Base-by-base conservation (phyloP, 2,329 filamentous ascomycete genomes). In the Colletotrichum magnum region DNA sequence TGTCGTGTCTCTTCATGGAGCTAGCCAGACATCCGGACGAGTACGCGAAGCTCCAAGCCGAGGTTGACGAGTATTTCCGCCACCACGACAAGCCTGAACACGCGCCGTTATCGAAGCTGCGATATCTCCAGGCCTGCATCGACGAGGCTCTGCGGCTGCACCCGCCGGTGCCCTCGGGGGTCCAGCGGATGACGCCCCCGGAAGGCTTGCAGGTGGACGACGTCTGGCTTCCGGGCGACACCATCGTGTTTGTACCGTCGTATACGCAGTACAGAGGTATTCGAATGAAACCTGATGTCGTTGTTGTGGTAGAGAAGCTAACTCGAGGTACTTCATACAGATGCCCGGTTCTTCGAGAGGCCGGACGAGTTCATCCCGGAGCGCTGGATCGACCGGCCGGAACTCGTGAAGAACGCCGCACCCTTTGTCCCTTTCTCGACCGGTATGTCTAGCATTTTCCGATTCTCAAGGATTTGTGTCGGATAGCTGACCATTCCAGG, bases 61-160 rank as follows among this genome's bases (percentile, higher is more conserved):
- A 65, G 54, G 32, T 64, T 9, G 75, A 77, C 13, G 59, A 51
- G 15, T 73, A 73, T 21, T 66, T 71, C 6, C 57, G 53, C 5
- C 58, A 69, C 7, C 39, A 71, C 2, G 57, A 63, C 6, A 24
- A 41, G 10, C 48, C 62, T 3, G 74, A 73, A 10, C 60, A 67
- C 18, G 62, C 72, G 60, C 21, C 45, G 0, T 62, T 78, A 0
- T 68, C 72, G 2, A 73, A 71, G 36, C 62, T 77, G 26, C 59
- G 65, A 3, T 73, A 76, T 32, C 74, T 82, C 1, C 75, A 79
- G 43, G 82, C 78, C 2, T 73, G 75, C 9, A 79, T 85, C 41
- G 77, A 84, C 47, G 83, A 85, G 64, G 57, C 78, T 0, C 72
- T 83, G n/a, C 76, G 82, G 0, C 68, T 84, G 1, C 73, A 79